These are phyloP conservation scores for Amanita phalloides DNA, from an alignment of 768 basidiomycete genomes.

Conservation along the genomic window DNA sequence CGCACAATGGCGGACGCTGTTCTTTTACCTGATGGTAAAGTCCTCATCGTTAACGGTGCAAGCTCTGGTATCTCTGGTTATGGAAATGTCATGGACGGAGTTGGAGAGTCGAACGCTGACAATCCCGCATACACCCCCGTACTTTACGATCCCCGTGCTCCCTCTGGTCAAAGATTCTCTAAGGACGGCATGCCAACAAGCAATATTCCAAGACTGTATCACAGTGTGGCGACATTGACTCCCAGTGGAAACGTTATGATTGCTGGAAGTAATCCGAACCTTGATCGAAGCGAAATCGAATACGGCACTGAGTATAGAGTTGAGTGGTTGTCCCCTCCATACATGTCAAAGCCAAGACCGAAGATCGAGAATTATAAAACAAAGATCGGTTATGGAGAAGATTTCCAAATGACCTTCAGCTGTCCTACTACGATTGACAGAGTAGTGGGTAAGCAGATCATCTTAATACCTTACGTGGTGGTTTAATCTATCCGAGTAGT, in stretches of 20 bases:
- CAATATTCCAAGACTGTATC: constrained; percentile 65
- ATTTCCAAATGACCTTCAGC: constrained; percentile 33
- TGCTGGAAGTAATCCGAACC: constrained; percentile 76
- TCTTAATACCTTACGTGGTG: background rate
- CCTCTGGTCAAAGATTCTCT: constrained; percentile 48
- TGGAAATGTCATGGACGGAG: constrained; percentile 57
- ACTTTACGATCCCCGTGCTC: constrained; percentile 52
- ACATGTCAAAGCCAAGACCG: constrained; percentile 57
- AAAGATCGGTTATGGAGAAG: constrained; percentile 34
- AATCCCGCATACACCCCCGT: constrained; percentile 59
- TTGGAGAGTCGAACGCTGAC: constrained; percentile 73
- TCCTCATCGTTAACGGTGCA: constrained; percentile 72
- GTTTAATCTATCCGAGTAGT: constrained; percentile 27
- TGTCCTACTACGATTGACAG: constrained; percentile 21
- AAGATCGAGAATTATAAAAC: constrained; percentile 24
- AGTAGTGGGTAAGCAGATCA: constrained; percentile 36
- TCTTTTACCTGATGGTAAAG: constrained; percentile 64
- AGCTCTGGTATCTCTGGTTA: constrained; percentile 68
- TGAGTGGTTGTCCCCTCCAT: constrained; percentile 80
- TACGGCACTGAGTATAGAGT: constrained; percentile 86
- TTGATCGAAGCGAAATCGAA: constrained; percentile 59
- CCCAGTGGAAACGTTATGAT: constrained; percentile 67
- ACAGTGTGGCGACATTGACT: constrained; percentile 74
- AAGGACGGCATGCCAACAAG: constrained; percentile 48
- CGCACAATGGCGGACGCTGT: constrained; percentile 78